Base-by-base conservation (phyloP, 331 rosid species). In the Telfairia occidentalis region DNA sequence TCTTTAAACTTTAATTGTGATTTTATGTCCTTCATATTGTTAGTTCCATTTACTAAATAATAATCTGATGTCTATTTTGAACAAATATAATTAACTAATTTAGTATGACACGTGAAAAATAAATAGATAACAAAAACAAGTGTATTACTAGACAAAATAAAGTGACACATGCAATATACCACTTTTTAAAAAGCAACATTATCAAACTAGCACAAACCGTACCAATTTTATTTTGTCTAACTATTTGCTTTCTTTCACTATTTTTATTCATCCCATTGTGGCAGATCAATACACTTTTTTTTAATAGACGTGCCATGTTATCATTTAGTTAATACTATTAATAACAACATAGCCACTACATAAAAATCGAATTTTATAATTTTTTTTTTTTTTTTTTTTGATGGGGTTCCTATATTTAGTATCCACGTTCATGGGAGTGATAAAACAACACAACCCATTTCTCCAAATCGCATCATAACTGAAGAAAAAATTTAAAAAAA, bases 361-460 rank as follows among this genome's bases (percentile, higher is more conserved):
- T n/a, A n/a, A n/a, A n/a, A n/a, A n/a, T n/a, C n/a, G n/a, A n/a
- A n/a, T n/a, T n/a, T n/a, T n/a, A n/a, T n/a, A 50, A 50, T 18
- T n/a, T 55, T 0, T 9, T 12, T n/a, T 21, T 19, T 19, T 19
- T 67, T 76, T 75, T 38, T 30, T 80, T 58, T 66, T 83, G 73
- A 76, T 83, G 78, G 75, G 78, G 50, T 15, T 71, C 37, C 70
- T 73, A 38, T 76, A 71, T 64, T 81, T 74, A 69, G 76, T 66
- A 77, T 75, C 81, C 88, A 84, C 85, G 85, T 84, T 77, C 90
- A 87, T 84, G 89, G 85, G 86, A 86, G 76, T 77, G 85, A 79
- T 75, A 59, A 78, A 50, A 82, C 53, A 71, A 74, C 79, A 87
- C 64, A 76, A 50, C 24, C 81, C 79, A 71, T 76, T 48, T 54